phyloP scores from a whole-genome alignment of 768 basidiomycete species.

The Hypholoma fasciculare region DNA sequence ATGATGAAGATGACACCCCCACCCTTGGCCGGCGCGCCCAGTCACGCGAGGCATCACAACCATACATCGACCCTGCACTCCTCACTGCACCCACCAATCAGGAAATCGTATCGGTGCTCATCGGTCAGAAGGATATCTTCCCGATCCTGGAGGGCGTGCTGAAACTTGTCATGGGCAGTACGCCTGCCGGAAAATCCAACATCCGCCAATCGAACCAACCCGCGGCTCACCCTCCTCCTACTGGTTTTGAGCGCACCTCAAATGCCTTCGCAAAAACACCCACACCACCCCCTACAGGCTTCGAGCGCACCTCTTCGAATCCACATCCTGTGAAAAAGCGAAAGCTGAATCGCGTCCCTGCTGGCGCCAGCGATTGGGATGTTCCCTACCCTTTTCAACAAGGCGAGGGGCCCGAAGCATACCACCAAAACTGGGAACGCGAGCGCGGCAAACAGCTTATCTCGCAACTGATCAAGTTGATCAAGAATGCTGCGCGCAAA shows the following conservation, averaged over 20 bases:
- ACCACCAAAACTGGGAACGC: conserved; percentile 62
- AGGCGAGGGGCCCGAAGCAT: conserved; percentile 72
- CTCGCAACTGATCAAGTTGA: conserved; percentile 56
- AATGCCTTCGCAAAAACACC: not conserved
- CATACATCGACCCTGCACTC: conserved; percentile 36
- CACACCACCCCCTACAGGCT: conserved; percentile 6
- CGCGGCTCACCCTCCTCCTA: conserved; percentile 5
- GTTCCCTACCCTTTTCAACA: conserved; percentile 74
- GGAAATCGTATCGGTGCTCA: conserved; percentile 59
- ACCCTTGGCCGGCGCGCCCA: conserved; percentile 21
- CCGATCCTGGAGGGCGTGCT: conserved; percentile 65
- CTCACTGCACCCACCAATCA: conserved; percentile 53
- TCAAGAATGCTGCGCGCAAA: conserved; percentile 60
- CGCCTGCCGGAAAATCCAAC: conserved; percentile 1
- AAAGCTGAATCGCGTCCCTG: conserved; percentile 67
- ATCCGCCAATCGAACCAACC: not conserved
- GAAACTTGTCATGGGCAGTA: conserved; percentile 47
- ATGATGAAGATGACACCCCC: conserved; percentile 53
- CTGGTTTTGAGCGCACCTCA: conserved; percentile 11
- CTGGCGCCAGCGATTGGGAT: conserved; percentile 82
- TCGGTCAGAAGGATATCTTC: conserved; percentile 65
- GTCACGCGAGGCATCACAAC: conserved; percentile 11
- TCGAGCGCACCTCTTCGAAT: conserved; percentile 8
- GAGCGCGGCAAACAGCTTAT: conserved; percentile 64
- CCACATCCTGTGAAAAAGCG: conserved; percentile 50